Percentiles rank a stretch among this genome's conserved stretches.
phyloP scores from a whole-genome alignment of 2,329 filamentous ascomycete species.

The Akanthomyces lecanii region DNA sequence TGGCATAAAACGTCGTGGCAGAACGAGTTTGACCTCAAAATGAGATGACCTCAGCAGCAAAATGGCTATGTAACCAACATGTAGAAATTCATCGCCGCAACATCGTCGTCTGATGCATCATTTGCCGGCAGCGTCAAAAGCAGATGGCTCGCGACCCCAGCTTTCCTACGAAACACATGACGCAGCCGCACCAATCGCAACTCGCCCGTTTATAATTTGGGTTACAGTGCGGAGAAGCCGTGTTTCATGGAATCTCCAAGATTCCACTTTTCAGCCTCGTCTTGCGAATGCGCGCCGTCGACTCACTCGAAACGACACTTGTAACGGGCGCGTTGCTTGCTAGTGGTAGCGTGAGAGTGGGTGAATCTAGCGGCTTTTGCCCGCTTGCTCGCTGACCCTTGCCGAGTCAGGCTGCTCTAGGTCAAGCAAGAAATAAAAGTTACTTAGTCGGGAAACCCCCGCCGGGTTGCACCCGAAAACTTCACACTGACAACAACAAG shows the following conservation, averaged over 20 bases:
- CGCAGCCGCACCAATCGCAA: background rate
- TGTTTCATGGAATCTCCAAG: background rate
- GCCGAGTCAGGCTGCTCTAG: background rate
- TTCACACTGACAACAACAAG: constrained; percentile 1
- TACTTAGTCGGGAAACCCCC: constrained; percentile 16
- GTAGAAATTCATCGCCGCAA: background rate
- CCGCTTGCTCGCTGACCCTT: background rate
- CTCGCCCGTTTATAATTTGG: background rate
- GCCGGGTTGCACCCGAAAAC: constrained; percentile 7
- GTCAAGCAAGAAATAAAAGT: background rate
- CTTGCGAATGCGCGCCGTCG: background rate
- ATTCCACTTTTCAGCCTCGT: background rate
- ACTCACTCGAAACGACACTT: background rate
- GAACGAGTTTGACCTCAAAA: too few relatives aligned
- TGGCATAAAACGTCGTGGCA: too few relatives aligned
- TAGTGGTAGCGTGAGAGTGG: background rate
- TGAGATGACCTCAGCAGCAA: too few relatives aligned
- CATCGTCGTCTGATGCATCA: background rate
- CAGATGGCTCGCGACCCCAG: constrained; percentile 5
- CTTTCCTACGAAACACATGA: background rate
- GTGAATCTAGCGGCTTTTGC: background rate
- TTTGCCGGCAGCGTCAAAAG: background rate
- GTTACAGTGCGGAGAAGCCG: background rate
- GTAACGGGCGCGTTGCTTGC: background rate
- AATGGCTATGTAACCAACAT: too few relatives aligned